These are phyloP conservation scores for Alternaria hordeiaustralica DNA, from an alignment of 2,329 filamentous ascomycete genomes.

Conservation along the genomic window DNA sequence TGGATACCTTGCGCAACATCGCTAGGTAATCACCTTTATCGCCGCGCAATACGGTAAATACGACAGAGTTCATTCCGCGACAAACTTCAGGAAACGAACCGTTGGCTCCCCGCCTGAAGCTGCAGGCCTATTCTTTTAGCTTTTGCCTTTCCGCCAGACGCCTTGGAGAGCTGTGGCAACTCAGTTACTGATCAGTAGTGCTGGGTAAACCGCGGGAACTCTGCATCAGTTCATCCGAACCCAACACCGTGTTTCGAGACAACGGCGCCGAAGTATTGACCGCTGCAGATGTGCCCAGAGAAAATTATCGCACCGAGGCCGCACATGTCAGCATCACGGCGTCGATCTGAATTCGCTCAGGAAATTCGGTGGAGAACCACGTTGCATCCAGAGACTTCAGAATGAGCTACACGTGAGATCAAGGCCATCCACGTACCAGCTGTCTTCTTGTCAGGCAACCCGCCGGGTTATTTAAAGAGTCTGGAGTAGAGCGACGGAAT, in stretches of 20 bases:
- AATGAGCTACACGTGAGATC: neutral
- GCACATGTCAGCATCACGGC: neutral
- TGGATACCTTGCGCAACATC: neutral
- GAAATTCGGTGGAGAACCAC: neutral
- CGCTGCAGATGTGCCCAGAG: neutral
- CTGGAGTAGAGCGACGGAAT: neutral
- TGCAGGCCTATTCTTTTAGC: neutral
- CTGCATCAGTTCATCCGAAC: neutral
- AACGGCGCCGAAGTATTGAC: constrained; percentile 3
- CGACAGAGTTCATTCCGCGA: neutral
- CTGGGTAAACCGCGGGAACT: neutral
- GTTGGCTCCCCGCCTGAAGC: neutral
- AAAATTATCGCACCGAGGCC: neutral
- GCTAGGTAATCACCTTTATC: neutral
- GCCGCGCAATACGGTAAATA: neutral
- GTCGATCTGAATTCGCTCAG: neutral
- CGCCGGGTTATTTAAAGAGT: neutral
- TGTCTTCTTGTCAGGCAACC: neutral
- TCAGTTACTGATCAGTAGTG: neutral
- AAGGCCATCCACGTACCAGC: neutral
- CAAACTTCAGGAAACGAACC: neutral
- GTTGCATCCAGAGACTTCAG: neutral
- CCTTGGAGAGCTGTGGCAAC: neutral
- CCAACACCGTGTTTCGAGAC: constrained; percentile 1
- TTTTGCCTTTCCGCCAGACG: neutral